These are phyloP conservation scores for Cicer arietinum DNA, from an alignment of 306 rosid species.

Conservation along the genomic window DNA sequence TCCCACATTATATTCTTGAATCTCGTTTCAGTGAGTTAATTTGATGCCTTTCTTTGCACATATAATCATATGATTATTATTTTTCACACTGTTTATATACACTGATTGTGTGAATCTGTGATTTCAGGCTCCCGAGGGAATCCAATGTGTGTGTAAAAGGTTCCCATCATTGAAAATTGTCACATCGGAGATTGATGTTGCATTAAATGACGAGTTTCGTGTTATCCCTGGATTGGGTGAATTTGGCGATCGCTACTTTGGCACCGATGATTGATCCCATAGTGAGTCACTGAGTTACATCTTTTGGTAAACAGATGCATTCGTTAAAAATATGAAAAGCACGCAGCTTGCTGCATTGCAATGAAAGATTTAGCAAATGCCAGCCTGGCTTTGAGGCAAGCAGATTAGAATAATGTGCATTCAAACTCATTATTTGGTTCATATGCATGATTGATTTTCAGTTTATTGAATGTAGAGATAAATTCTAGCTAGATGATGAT, in stretches of 20 bases:
- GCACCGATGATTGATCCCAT: conserved; percentile 68
- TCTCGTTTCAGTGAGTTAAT: conserved; percentile 85
- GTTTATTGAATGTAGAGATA: conserved; percentile 18
- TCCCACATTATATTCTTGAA: conserved; percentile 88
- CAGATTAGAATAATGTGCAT: conserved; percentile 27
- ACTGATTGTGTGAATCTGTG: conserved; percentile 21
- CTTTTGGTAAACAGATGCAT: conserved; percentile 22
- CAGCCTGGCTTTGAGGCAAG: conserved; percentile 24
- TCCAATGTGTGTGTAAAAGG: conserved; percentile 84
- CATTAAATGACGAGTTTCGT: conserved; percentile 77
- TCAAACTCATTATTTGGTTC: conserved; percentile 19
- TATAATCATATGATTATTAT: conserved; percentile 4
- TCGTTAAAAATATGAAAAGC: conserved; percentile 36
- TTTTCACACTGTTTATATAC: conserved; percentile 9
- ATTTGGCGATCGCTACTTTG: conserved; percentile 96
- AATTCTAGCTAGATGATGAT: conserved; percentile 18
- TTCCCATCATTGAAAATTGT: conserved; percentile 90
- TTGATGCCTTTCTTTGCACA: conserved; percentile 22
- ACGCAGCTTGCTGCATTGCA: not conserved
- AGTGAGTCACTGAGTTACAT: not conserved
- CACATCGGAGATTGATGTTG: conserved; percentile 91
- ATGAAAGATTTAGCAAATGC: conserved; percentile 36
- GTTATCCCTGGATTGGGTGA: conserved; percentile 95
- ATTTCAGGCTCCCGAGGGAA: conserved; percentile 94
- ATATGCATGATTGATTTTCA: conserved; percentile 24